A percentile compares a stretch with the other conserved stretches of the same genome.
These are phyloP conservation scores for Trametes elegans DNA, from an alignment of 768 basidiomycete genomes.

Conservation along the genomic window DNA sequence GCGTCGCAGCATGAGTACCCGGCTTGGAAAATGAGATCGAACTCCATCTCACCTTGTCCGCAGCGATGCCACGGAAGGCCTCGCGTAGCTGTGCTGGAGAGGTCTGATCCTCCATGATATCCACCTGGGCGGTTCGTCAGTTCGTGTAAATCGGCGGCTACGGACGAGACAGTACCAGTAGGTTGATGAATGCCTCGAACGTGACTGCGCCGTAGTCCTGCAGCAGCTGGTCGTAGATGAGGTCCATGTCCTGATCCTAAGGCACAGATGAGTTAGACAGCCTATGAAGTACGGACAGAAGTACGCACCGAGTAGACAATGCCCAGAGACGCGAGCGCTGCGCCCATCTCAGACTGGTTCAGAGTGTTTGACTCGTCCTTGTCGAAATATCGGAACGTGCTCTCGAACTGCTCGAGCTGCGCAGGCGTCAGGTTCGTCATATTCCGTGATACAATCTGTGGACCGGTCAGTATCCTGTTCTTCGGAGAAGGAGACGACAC, in stretches of 20 bases:
- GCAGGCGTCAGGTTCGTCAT: slow-evolving; percentile 95
- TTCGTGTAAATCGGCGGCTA: background rate
- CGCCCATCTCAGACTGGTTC: slow-evolving; percentile 81
- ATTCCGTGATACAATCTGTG: slow-evolving; percentile 87
- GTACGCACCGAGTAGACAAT: slow-evolving; percentile 80
- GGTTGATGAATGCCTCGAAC: slow-evolving; percentile 92
- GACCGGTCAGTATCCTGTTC: background rate
- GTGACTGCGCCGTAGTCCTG: slow-evolving; percentile 85
- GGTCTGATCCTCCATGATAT: slow-evolving; percentile 94
- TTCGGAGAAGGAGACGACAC: slow-evolving; percentile 13
- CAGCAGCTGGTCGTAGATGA: slow-evolving; percentile 76
- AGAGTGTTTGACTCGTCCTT: slow-evolving; percentile 90
- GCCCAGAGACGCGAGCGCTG: slow-evolving; percentile 90
- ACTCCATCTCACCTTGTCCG: slow-evolving; percentile 66
- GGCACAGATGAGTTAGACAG: background rate
- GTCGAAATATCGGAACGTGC: slow-evolving; percentile 97
- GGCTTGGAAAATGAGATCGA: background rate
- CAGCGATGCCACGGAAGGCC: slow-evolving; percentile 89
- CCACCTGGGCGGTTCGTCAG: slow-evolving; percentile 55
- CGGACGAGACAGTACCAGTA: slow-evolving; percentile 58
- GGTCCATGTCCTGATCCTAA: slow-evolving; percentile 89
- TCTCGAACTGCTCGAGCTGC: slow-evolving; percentile 94
- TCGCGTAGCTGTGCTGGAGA: slow-evolving; percentile 89
- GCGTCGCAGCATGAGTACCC: slow-evolving; percentile 14
- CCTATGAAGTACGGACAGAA: background rate